Percentiles rank a stretch among this genome's conserved stretches.
phyloP scores from a whole-genome alignment of 2,329 filamentous ascomycete genomes.

The Blumeria graminis region DNA sequence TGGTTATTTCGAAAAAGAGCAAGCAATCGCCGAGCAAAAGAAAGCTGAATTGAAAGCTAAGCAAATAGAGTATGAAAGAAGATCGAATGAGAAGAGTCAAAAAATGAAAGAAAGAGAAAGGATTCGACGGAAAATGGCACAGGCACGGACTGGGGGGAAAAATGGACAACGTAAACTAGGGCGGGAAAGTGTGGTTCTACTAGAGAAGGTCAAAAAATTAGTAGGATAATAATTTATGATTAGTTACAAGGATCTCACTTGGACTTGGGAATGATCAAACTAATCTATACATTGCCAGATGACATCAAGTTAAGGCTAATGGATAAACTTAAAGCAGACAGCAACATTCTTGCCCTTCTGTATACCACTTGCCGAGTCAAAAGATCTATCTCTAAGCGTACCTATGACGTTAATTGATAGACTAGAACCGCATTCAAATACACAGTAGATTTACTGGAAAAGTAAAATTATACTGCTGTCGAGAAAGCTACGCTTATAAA shows the following conservation, averaged over 20 bases:
- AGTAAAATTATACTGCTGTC: too few relatives aligned
- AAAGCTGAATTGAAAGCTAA: conserved; percentile 31
- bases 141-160: conserved; percentile 26
- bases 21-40: conserved; percentile 19
- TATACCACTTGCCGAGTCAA: too few relatives aligned
- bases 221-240: conserved; percentile 3
- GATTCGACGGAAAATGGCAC: conserved; percentile 23
- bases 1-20: conserved; percentile 17
- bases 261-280: too few relatives aligned
- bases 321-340: too few relatives aligned
- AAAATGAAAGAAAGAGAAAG: conserved; percentile 34
- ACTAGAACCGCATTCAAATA: too few relatives aligned
- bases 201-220: conserved; percentile 35
- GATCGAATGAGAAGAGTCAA: conserved; percentile 26
- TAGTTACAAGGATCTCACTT: too few relatives aligned
- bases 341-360: too few relatives aligned
- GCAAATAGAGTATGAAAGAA: conserved; percentile 24
- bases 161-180: conserved; percentile 45
- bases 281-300: too few relatives aligned
- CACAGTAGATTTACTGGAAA: too few relatives aligned
- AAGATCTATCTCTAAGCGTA: too few relatives aligned
- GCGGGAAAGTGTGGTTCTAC: conserved; percentile 38
- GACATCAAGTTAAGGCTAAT: background rate
- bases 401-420: too few relatives aligned
- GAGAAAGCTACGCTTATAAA: too few relatives aligned